phyloP scores from a whole-genome alignment of 2,329 filamentous ascomycete species.

The Zelopaecilomyces penicillatus region DNA sequence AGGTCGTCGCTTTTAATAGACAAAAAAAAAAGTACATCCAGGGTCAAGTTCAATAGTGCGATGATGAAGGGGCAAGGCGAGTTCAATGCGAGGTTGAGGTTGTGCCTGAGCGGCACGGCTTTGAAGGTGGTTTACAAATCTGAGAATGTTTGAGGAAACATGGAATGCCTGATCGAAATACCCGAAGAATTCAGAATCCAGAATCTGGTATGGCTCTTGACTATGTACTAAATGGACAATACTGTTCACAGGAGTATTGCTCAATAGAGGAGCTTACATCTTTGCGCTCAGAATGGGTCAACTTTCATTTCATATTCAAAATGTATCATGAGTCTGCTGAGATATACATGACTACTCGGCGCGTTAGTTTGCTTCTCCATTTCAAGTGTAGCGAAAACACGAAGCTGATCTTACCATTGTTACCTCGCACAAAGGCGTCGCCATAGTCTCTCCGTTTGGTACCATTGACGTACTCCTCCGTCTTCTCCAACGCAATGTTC shows the following conservation, averaged over 20 bases:
- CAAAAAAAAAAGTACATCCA: slow-evolving; percentile 39
- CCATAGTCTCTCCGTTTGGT: slow-evolving; percentile 76
- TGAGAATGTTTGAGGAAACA: too few relatives aligned
- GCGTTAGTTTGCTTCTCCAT: slow-evolving; percentile 2
- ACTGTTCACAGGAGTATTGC: too few relatives aligned
- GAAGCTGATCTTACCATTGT: slow-evolving; percentile 63
- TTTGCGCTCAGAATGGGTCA: too few relatives aligned
- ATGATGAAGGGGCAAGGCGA: slow-evolving; percentile 45
- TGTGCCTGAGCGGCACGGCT: slow-evolving; percentile 10
- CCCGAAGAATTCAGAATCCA: too few relatives aligned
- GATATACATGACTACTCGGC: slow-evolving; percentile 56
- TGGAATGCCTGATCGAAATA: too few relatives aligned
- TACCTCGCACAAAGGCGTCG: slow-evolving; percentile 91
- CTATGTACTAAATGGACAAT: too few relatives aligned
- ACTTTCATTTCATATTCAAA: slow-evolving; percentile 5
- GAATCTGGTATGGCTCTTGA: too few relatives aligned
- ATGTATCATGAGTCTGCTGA: slow-evolving; percentile 47
- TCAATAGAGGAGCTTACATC: too few relatives aligned
- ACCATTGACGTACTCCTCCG: slow-evolving; percentile 83
- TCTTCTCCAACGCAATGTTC: slow-evolving; percentile 98
- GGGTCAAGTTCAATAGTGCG: slow-evolving; percentile 44
- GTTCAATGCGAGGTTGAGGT: slow-evolving; percentile 54
- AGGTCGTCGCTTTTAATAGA: slow-evolving; percentile 52
- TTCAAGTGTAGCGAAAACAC: not conserved
- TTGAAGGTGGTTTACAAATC: too few relatives aligned